These are phyloP conservation scores for Dictyostelium capitatum DNA, from an alignment of 78 protist species.

Conservation along the genomic window DNA sequence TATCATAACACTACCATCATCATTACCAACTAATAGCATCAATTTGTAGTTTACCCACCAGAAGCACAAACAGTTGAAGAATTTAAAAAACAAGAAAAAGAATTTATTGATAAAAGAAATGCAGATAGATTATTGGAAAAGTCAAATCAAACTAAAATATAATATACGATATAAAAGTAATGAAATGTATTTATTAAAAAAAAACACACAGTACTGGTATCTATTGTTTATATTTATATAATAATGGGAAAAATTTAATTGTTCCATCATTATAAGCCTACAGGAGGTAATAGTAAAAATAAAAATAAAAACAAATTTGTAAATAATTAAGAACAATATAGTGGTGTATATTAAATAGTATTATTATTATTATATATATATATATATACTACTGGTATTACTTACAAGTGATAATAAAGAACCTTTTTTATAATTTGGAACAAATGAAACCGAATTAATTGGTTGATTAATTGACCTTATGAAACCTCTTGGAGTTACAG, in stretches of 20 bases:
- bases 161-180: too few species aligned
- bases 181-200: slow-evolving; percentile 1
- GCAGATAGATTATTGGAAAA: neutral
- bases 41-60: slow-evolving; percentile 31
- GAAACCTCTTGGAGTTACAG: slow-evolving; percentile 66
- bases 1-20: neutral
- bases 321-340: neutral
- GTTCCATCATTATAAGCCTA: slow-evolving; percentile 58
- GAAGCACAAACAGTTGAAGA: slow-evolving; percentile 43
- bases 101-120: slow-evolving; percentile 6
- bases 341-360: neutral
- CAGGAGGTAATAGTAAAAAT: too few species aligned
- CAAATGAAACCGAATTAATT: slow-evolving; percentile 40
- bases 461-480: slow-evolving; percentile 29
- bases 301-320: neutral
- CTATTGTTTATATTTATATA: slow-evolving; percentile 41
- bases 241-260: slow-evolving; percentile 56
- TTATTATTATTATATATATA: neutral
- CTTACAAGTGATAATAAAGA: slow-evolving; percentile 56
- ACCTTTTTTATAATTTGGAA: slow-evolving; percentile 75
- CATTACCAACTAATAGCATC: neutral
- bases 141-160: neutral
- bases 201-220: neutral
- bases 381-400: too few species aligned
- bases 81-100: neutral